Conservation (phyloP, 2,329 filamentous ascomycete genomes). For the Lachnellula cervina region DNA sequence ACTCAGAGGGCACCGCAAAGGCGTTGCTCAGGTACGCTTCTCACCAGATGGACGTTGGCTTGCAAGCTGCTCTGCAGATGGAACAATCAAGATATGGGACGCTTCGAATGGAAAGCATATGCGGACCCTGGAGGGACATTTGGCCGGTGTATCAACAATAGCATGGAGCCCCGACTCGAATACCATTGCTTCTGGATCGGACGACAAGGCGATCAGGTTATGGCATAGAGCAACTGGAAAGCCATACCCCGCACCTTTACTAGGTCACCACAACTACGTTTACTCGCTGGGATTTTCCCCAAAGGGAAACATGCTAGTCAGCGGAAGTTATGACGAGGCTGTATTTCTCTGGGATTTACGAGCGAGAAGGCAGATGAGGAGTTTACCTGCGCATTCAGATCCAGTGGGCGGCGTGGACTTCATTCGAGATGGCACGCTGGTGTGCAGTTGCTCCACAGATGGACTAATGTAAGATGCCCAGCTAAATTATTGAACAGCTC, state of each 20-base stretch:
- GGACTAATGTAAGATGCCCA: constrained; percentile 64
- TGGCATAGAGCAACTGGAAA: constrained; percentile 71
- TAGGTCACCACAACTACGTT: constrained; percentile 94
- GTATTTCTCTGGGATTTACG: constrained; percentile 96
- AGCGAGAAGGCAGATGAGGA: constrained; percentile 81
- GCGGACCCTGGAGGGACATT: constrained; percentile 87
- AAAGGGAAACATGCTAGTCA: constrained; percentile 94
- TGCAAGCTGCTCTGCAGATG: constrained; percentile 84
- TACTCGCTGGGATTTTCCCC: constrained; percentile 94
- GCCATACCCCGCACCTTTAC: constrained; percentile 52
- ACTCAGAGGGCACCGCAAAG: constrained; percentile 71
- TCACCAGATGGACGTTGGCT: constrained; percentile 88
- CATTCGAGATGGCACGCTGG: constrained; percentile 82
- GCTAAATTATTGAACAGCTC: neutral
- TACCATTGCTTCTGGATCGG: constrained; percentile 83
- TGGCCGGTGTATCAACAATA: constrained; percentile 86
- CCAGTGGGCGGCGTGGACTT: constrained; percentile 93
- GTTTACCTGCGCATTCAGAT: constrained; percentile 88
- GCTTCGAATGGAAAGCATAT: constrained; percentile 70
- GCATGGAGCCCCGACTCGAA: constrained; percentile 91
- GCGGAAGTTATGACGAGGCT: constrained; percentile 93
- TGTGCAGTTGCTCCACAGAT: constrained; percentile 87
- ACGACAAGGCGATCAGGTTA: constrained; percentile 92
- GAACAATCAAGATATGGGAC: constrained; percentile 88
- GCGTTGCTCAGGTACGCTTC: constrained; percentile 81